Conservation (phyloP, 768 basidiomycete genomes). For the Pleurotus tuoliensis region DNA sequence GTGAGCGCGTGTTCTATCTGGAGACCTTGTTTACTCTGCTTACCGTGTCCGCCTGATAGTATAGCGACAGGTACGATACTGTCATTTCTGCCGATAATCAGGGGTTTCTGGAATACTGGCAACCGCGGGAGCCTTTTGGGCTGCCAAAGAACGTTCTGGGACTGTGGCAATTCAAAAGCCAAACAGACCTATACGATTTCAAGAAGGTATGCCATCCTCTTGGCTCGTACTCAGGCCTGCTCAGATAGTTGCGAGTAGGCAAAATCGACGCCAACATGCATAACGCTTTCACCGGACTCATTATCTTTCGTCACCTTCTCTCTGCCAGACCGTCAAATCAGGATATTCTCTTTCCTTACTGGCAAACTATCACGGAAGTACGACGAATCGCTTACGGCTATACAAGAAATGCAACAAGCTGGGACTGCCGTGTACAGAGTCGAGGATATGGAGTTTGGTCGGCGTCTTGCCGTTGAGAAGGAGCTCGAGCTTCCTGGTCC, state of each 20-base stretch:
- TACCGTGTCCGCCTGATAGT: conserved; percentile 42
- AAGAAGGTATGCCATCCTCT: conserved; percentile 67
- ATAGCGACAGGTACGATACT: conserved; percentile 84
- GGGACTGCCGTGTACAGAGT: conserved; percentile 89
- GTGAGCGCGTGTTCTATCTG: conserved; percentile 40
- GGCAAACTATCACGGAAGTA: conserved; percentile 92
- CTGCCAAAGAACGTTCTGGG: conserved; percentile 73
- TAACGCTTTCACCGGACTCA: conserved; percentile 87
- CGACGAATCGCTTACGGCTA: conserved; percentile 88
- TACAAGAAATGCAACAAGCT: conserved; percentile 99
- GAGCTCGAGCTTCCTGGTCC: conserved; percentile 84
- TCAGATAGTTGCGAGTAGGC: conserved; percentile 43
- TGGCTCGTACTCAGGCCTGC: not conserved
- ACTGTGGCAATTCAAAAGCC: conserved; percentile 87
- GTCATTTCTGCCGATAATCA: conserved; percentile 93
- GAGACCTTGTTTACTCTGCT: not conserved
- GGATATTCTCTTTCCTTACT: conserved; percentile 86
- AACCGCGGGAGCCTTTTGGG: conserved; percentile 84
- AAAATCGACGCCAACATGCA: conserved; percentile 87
- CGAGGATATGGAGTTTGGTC: conserved; percentile 99
- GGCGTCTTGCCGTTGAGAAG: conserved; percentile 87
- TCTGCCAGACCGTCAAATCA: conserved; percentile 88
- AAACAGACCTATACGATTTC: conserved; percentile 95
- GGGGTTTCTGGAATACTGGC: conserved; percentile 97
- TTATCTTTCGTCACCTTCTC: conserved; percentile 93